Percentiles rank a stretch among this genome's conserved stretches.
phyloP scores from a whole-genome alignment of 805 yeast species.

The Nadsonia fulvescens region DNA sequence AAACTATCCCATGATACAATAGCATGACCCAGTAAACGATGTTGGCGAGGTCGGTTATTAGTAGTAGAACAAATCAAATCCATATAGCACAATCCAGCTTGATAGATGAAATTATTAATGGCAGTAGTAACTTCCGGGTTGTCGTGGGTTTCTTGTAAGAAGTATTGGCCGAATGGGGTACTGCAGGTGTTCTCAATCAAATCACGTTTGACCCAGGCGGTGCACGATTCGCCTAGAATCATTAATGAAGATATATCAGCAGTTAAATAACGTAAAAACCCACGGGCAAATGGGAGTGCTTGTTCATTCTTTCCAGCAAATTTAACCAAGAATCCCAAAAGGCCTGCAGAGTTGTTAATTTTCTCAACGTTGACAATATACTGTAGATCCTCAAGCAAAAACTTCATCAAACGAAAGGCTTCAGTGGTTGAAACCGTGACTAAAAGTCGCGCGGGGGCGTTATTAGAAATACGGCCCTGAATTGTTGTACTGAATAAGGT shows the following conservation, averaged over 20 bases:
- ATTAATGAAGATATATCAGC: constrained; percentile 2
- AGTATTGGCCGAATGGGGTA: constrained; percentile 17
- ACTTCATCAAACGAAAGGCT: constrained; percentile 11
- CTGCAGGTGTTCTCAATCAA: constrained; percentile 27
- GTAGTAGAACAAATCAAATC: constrained; percentile 28
- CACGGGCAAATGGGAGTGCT: constrained; percentile 14
- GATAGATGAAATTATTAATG: constrained; percentile 16
- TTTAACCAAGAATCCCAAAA: constrained; percentile 15
- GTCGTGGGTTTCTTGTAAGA: constrained; percentile 7
- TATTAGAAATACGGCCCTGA: constrained; percentile 14
- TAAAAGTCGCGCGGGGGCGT: constrained; percentile 13
- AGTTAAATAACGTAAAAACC: constrained; percentile 10
- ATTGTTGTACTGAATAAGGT: constrained; percentile 9
- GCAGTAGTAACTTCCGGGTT: constrained; percentile 12
- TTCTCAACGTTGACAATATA: constrained; percentile 7
- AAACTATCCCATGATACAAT: constrained; percentile 54
- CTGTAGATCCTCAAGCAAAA: constrained; percentile 9
- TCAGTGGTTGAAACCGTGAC: constrained; percentile 7
- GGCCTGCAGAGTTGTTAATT: constrained; percentile 14
- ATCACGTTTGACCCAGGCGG: constrained; percentile 19
- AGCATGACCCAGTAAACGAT: constrained; percentile 50
- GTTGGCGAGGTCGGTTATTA: constrained; percentile 66
- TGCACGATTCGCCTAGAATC: constrained; percentile 7
- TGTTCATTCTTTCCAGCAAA: constrained; percentile 14
- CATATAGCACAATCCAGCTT: constrained; percentile 25